These are phyloP conservation scores for Staphylotrichum longicolle DNA, from an alignment of 495 filamentous ascomycete genomes.

Conservation along the genomic window DNA sequence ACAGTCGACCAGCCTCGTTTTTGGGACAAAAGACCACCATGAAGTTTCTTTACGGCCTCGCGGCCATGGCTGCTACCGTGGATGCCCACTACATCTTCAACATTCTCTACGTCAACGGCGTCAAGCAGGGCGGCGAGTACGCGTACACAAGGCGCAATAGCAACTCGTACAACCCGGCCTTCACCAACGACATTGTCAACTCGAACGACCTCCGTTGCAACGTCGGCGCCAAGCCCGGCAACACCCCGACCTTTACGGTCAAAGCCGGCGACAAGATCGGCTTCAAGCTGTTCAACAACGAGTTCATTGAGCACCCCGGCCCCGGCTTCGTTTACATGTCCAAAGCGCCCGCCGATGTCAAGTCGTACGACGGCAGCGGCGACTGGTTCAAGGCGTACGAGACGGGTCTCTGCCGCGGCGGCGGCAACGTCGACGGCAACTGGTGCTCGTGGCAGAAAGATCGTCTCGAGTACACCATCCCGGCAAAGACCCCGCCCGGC, in stretches of 20 bases:
- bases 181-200: slow-evolving; percentile 39
- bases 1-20: too few relatives aligned
- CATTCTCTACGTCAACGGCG: slow-evolving; percentile 42
- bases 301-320: slow-evolving; percentile 48
- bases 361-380: slow-evolving; percentile 48
- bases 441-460: slow-evolving; percentile 42
- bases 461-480: slow-evolving; percentile 50
- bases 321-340: slow-evolving; percentile 50
- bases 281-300: slow-evolving; percentile 47
- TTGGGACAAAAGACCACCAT: too few relatives aligned
- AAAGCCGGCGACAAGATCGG: slow-evolving; percentile 49
- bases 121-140: slow-evolving; percentile 40
- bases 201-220: slow-evolving; percentile 50
- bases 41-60: background rate
- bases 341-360: slow-evolving; percentile 43
- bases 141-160: slow-evolving; percentile 40
- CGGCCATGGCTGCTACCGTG: slow-evolving; percentile 30
- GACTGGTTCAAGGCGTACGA: slow-evolving; percentile 55
- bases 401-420: slow-evolving; percentile 34
- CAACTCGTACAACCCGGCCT: slow-evolving; percentile 44
- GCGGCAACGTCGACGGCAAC: slow-evolving; percentile 31
- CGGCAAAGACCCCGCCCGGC: slow-evolving; percentile 45
- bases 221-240: slow-evolving; percentile 37
- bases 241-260: slow-evolving; percentile 36
- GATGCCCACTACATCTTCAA: slow-evolving; percentile 45